These are phyloP conservation scores for Candida easanensis DNA, from an alignment of 805 yeast genomes.

Conservation along the genomic window DNA sequence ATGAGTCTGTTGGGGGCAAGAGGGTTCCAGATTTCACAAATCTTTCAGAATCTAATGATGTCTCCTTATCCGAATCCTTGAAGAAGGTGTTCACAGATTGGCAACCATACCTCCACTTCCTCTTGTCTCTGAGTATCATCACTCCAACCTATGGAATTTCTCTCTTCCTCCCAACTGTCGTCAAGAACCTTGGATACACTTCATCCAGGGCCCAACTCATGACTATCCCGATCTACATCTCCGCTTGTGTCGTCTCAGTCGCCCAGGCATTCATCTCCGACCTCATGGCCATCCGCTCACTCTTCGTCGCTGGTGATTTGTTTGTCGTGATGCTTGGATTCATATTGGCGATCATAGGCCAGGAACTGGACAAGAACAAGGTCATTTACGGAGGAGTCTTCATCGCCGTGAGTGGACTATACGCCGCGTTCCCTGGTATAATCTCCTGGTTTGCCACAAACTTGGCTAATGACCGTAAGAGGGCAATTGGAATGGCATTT, in stretches of 20 bases:
- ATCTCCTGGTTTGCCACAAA: slow-evolving; percentile 36
- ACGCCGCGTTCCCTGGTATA: slow-evolving; percentile 32
- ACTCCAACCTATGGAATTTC: slow-evolving; percentile 37
- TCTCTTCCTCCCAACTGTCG: slow-evolving; percentile 41
- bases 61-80: slow-evolving; percentile 14
- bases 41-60: slow-evolving; percentile 17
- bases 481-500: slow-evolving; percentile 37
- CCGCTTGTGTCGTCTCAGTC: slow-evolving; percentile 31
- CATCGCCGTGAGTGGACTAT: slow-evolving; percentile 29
- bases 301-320: slow-evolving; percentile 29
- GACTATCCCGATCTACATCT: slow-evolving; percentile 41
- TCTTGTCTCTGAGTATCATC: slow-evolving; percentile 30
- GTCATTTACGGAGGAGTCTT: slow-evolving; percentile 33
- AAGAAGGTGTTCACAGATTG: slow-evolving; percentile 28
- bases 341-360: slow-evolving; percentile 28
- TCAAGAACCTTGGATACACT: slow-evolving; percentile 38
- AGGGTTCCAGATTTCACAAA: slow-evolving; percentile 9
- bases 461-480: slow-evolving; percentile 32
- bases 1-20: slow-evolving; percentile 1
- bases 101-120: slow-evolving; percentile 31
- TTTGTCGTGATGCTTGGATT: slow-evolving; percentile 34
- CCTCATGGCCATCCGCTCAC: slow-evolving; percentile 30
- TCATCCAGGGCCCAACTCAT: slow-evolving; percentile 38
- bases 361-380: slow-evolving; percentile 25
- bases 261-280: slow-evolving; percentile 29